These are phyloP conservation scores for Dichomitus squalens DNA, from an alignment of 1,284 basidiomycete genomes.

Conservation along the genomic window DNA sequence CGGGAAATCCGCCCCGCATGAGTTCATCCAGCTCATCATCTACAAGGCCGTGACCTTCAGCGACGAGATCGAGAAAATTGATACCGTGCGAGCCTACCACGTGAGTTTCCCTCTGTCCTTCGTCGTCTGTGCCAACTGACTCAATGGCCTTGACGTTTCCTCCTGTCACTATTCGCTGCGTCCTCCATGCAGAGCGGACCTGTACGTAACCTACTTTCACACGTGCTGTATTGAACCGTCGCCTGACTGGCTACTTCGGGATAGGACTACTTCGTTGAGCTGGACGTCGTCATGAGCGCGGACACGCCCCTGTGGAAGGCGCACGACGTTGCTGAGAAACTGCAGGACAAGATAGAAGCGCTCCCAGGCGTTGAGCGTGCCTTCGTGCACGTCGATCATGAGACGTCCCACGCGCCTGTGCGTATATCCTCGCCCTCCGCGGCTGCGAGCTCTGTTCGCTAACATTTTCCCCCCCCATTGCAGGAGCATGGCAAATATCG, in stretches of 20 bases:
- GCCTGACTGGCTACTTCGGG: background rate
- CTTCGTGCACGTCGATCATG: conserved; percentile 94
- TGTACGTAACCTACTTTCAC: background rate
- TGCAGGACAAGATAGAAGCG: conserved; percentile 93
- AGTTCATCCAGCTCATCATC: conserved; percentile 88
- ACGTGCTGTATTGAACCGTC: background rate
- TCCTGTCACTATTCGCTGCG: background rate
- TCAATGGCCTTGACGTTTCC: background rate
- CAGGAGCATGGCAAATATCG: background rate
- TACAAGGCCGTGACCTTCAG: conserved; percentile 93
- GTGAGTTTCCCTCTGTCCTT: conserved; percentile 43
- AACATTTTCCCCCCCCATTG: background rate
- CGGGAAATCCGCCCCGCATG: conserved; percentile 88
- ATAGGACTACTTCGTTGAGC: conserved; percentile 85
- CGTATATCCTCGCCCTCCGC: conserved; percentile 27
- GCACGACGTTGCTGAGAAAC: conserved; percentile 90
- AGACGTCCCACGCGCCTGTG: conserved; percentile 84
- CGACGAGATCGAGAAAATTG: conserved; percentile 83
- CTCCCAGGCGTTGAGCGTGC: conserved; percentile 90
- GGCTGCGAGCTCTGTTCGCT: background rate
- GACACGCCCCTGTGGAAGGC: conserved; percentile 89
- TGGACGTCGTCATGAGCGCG: conserved; percentile 93
- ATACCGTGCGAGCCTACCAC: conserved; percentile 89
- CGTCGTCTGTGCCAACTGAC: background rate
- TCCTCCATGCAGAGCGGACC: conserved; percentile 56